Evolutionary conservation across 805 yeast species (phyloP).

Genomic region (Lachancea nothofagi): DNA sequence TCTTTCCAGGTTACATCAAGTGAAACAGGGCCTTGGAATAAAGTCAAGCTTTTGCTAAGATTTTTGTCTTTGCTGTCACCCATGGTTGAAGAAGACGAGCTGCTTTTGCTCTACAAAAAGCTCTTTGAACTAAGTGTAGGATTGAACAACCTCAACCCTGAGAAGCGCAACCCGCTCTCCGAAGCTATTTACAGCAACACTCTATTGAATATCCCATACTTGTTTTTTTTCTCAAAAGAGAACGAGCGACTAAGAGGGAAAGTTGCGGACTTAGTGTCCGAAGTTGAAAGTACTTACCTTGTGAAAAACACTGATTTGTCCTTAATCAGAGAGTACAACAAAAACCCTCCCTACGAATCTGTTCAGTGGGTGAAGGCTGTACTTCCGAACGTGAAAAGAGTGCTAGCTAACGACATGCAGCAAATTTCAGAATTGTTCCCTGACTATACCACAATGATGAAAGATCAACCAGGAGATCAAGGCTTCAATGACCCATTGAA

Average conservation of each 20-base stretch:
- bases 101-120: conserved; percentile 45
- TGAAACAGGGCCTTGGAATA: conserved; percentile 59
- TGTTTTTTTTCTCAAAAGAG: conserved; percentile 41
- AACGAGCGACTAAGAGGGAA: conserved; percentile 26
- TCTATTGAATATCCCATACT: conserved; percentile 59
- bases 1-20: conserved; percentile 28
- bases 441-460: conserved; percentile 35
- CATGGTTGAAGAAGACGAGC: conserved; percentile 48
- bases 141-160: conserved; percentile 39
- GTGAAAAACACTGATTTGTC: conserved; percentile 19
- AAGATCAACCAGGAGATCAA: conserved; percentile 28
- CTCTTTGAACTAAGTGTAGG: conserved; percentile 52
- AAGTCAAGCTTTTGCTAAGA: conserved; percentile 63
- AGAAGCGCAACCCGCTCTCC: conserved; percentile 51
- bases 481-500: conserved; percentile 31
- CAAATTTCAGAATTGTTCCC: conserved; percentile 36
- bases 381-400: conserved; percentile 43
- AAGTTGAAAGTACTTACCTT: conserved; percentile 36
- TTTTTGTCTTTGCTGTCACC: conserved; percentile 63
- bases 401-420: conserved; percentile 40
- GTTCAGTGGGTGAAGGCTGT: conserved; percentile 45
- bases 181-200: conserved; percentile 63
- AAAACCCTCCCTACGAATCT: conserved; percentile 45
- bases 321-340: conserved; percentile 25
- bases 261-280: conserved; percentile 42